A percentile compares a stretch with the other conserved stretches of the same genome.
These are phyloP conservation scores for Alternaria sp. DNA, from an alignment of 2,329 filamentous ascomycete genomes.

Conservation along the genomic window DNA sequence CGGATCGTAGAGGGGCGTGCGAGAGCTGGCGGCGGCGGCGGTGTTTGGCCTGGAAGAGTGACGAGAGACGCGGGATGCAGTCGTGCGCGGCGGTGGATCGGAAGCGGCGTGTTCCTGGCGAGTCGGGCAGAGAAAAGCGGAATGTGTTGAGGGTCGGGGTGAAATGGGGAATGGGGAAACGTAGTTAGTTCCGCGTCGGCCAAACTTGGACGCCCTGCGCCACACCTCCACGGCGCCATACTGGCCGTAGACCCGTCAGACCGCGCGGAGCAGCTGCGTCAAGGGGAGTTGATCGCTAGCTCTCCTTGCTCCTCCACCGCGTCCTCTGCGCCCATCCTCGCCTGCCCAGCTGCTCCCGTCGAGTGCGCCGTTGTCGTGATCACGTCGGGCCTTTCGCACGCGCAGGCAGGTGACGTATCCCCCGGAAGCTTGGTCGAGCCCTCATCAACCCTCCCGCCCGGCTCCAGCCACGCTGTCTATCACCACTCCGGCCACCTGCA, in stretches of 20 bases:
- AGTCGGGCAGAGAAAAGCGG: not conserved
- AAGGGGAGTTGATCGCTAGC: not conserved
- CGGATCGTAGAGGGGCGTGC: conserved; percentile 5
- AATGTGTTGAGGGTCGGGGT: conserved; percentile 4
- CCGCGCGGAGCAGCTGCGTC: not conserved
- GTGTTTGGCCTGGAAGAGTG: not conserved
- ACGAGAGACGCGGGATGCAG: not conserved
- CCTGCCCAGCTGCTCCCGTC: not conserved
- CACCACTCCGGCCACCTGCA: not conserved
- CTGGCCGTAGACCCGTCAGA: conserved; percentile 2
- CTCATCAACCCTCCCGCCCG: conserved; percentile 1
- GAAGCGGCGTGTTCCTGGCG: not conserved
- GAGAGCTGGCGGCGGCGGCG: not conserved
- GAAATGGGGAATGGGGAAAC: conserved; percentile 14
- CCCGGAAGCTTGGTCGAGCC: conserved; percentile 14
- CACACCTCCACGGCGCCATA: conserved; percentile 7
- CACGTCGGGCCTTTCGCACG: not conserved
- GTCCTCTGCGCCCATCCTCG: not conserved
- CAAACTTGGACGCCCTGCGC: conserved; percentile 4
- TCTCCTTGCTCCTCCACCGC: not conserved
- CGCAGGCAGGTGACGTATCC: conserved; percentile 18
- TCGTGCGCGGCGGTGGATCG: not conserved
- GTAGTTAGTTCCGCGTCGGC: conserved; percentile 15
- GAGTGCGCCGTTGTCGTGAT: not conserved
- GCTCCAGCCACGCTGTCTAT: conserved; percentile 8